Evolutionary conservation across 495 filamentous ascomycete genomes (phyloP), one percentile per base, ranked within the genome.

Genomic region (Xanthoparmelia taractica): DNA sequence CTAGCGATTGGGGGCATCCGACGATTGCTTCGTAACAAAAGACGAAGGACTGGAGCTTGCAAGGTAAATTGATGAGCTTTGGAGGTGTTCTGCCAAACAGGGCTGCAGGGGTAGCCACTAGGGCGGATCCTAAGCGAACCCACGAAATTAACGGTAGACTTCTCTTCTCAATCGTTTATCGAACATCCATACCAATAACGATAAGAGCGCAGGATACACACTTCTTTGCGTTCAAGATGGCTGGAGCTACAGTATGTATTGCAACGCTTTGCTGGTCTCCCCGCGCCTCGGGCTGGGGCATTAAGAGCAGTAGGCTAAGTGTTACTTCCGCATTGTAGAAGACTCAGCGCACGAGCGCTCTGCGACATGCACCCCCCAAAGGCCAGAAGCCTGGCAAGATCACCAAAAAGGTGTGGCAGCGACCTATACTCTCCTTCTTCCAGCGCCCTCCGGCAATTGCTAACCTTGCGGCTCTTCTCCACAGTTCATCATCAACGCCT

Each of bases 401-500:
- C 69, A 87, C 85, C 59, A 78, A 86, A 77, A 88, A 88, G 83
- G 84, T 85, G 57, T 11, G 11, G 7, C 13, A 33, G 45, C 8
- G 0, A 17, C 12, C 8, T 18, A 23, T 8, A 11, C 20, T 57
- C n/a, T 36, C 20, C 12, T 37, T 6, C 8, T 43, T 17, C 18
- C 18, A 18, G 37, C 38, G 1, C 12, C 1, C 8, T 1, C 40
- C 47, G 29, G 31, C 17, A 20, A 20, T 54, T 36, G 45, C 60
- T 59, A 29, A 56, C 37, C 8, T 8, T 56, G 33, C 25, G 33
- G 4, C 13, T 15, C 20, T 20, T 23, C 66, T 27, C 20, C 61
- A 61, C 64, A 96, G 94, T 98, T 89, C 87, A 85, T 93, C 81
- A 97, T 98, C 90, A 96, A 97, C 80, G 92, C 92, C 74, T 91